A percentile compares a stretch with the other conserved stretches of the same genome.
phyloP scores from a whole-genome alignment of 2,329 filamentous ascomycete species.

The Immersiporthe knoxdaviesiana region DNA sequence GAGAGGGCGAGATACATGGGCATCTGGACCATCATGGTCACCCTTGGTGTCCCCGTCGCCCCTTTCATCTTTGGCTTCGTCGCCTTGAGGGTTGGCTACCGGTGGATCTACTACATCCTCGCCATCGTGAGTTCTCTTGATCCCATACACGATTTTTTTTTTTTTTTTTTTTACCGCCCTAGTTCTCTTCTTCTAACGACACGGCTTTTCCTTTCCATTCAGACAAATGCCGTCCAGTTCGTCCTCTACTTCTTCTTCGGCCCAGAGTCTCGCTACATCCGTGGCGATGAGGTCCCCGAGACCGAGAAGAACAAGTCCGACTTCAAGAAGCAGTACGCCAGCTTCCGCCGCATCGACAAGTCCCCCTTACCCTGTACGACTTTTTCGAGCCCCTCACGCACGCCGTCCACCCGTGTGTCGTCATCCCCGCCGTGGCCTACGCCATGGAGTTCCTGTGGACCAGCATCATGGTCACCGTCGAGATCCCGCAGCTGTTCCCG shows the following conservation, averaged over 20 bases:
- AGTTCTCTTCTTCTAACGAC: neutral
- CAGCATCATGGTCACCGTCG: slow-evolving; percentile 57
- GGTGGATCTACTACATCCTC: slow-evolving; percentile 63
- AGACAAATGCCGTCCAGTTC: slow-evolving; percentile 61
- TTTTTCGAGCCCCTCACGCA: slow-evolving; percentile 55
- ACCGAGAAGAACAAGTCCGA: slow-evolving; percentile 38
- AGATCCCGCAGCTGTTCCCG: slow-evolving; percentile 62
- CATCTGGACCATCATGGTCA: slow-evolving; percentile 52
- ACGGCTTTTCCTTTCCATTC: neutral
- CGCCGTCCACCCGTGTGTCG: slow-evolving; percentile 48
- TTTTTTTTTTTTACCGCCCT: neutral
- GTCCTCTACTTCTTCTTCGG: slow-evolving; percentile 59
- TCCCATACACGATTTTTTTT: too few species aligned
- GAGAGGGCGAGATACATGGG: slow-evolving; percentile 60
- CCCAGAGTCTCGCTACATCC: slow-evolving; percentile 59
- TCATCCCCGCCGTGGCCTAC: slow-evolving; percentile 56
- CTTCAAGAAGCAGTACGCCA: slow-evolving; percentile 50
- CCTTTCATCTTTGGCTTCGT: slow-evolving; percentile 49
- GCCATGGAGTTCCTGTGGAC: slow-evolving; percentile 61
- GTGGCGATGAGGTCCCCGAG: slow-evolving; percentile 36
- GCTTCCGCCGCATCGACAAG: slow-evolving; percentile 54
- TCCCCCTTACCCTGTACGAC: slow-evolving; percentile 51
- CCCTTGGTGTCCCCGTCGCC: slow-evolving; percentile 36
- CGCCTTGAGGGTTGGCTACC: slow-evolving; percentile 53
- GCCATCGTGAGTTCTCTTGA: slow-evolving; percentile 49